phyloP scores from a whole-genome alignment of 2,329 filamentous ascomycete species.

The Blumeria hordei region DNA sequence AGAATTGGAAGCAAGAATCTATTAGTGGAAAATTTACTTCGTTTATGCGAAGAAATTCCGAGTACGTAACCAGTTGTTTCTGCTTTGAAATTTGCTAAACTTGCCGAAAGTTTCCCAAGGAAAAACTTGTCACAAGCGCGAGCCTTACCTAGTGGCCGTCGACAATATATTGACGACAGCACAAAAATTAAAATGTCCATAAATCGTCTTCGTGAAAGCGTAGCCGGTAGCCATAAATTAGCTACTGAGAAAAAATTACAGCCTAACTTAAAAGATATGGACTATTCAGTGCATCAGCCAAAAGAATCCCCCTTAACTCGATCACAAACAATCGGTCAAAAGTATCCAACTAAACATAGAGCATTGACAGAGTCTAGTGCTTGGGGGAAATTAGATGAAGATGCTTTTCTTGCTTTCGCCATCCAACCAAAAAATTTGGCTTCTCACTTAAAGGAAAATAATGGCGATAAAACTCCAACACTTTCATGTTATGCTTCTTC shows the following conservation, averaged over 20 bases:
- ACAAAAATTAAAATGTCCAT: background rate
- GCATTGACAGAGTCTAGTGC: background rate
- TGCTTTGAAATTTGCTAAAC: too few relatives aligned
- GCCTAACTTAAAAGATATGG: too few relatives aligned
- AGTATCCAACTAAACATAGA: background rate
- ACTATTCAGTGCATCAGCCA: background rate
- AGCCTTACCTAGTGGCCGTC: too few relatives aligned
- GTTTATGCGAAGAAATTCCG: background rate
- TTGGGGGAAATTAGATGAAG: background rate
- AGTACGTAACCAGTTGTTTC: too few relatives aligned
- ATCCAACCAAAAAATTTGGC: constrained; percentile 9
- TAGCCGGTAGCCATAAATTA: background rate
- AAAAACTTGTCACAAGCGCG: too few relatives aligned
- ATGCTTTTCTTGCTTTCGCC: constrained; percentile 23
- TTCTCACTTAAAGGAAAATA: constrained; percentile 3
- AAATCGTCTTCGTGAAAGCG: background rate
- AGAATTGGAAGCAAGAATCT: background rate
- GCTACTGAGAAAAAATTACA: background rate
- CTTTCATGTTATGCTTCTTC: background rate
- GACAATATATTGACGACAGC: too few relatives aligned
- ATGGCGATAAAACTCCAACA: background rate
- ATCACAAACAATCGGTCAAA: too few relatives aligned
- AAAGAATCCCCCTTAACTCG: background rate
- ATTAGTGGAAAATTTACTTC: background rate
- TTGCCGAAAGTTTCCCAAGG: too few relatives aligned